Base-by-base conservation (phyloP, 2,329 filamentous ascomycete genomes). In the Rutstroemia sp. region DNA sequence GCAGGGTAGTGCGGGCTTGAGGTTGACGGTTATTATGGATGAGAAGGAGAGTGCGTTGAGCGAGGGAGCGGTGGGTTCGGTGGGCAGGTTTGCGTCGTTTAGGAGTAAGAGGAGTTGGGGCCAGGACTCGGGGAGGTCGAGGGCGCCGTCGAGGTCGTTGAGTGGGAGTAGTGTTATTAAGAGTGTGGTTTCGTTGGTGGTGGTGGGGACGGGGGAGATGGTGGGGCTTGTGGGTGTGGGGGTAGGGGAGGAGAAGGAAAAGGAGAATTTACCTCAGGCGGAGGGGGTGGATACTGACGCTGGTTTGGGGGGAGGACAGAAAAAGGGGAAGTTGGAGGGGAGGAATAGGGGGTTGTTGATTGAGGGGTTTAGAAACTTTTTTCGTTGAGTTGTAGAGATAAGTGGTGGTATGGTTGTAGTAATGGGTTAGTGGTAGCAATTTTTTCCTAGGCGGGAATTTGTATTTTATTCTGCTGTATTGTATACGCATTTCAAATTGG, bases 351-450 rank as follows among this genome's bases (percentile, higher is more conserved):
- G 48, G 14, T 61, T 63, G 30, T 54, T 67, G 39, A 52, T 61
- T 23, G 65, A 65, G 34, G 62, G 66, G 5, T 60, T 69, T 48
- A 61, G 65, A 19, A 69, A 61, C 50, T 59, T 68, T 44, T 69
- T 69, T 52, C 66, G 66, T 57, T 69, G 49, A 64, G 5, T 9
- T 6, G 7, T 18, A n/a, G 39, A 16, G 39, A 42, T 42, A 42
- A 6, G 39, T 7, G 9, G 39, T 7, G 39, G 18, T 16, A 42
- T 42, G 39, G 18, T 7, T 42, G 9, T n/a, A n/a, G n/a, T n/a
- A n/a, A n/a, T n/a, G n/a, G n/a, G n/a, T n/a, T n/a, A n/a, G n/a
- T 16, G 38, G n/a, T 41, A 41, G 8, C 14, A 41, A 5, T 41
- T 27, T 10, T 30, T 30, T 30, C 27, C 9, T 10, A 3, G 27